Percentiles rank a stretch among this genome's conserved stretches.
Evolutionary conservation across 768 basidiomycete genomes (phyloP).

Genomic region (Amanita pseudoporphyria): DNA sequence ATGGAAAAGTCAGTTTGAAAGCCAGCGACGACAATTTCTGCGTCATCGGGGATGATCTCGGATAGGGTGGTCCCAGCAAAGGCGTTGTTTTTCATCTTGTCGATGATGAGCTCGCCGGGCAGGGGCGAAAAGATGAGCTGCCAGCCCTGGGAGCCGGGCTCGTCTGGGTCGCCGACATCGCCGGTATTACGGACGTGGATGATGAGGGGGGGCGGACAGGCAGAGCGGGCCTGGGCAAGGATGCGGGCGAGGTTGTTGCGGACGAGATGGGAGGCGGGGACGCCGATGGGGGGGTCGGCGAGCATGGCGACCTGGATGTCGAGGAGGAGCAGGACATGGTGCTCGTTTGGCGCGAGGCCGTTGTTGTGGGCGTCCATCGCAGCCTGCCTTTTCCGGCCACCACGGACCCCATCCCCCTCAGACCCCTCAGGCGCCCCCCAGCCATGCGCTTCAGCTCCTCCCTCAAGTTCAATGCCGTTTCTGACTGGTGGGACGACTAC

Average conservation of each 20-base stretch:
- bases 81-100: constrained; percentile 65
- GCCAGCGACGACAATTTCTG: constrained; percentile 58
- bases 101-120: constrained; percentile 42
- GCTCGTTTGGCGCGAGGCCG: background rate
- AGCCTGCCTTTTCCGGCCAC: no score
- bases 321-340: constrained; percentile 47
- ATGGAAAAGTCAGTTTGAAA: constrained; percentile 62
- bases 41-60: constrained; percentile 37
- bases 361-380: no score
- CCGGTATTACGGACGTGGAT: constrained; percentile 63
- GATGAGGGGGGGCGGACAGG: constrained; percentile 41
- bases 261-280: constrained; percentile 35
- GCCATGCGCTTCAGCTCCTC: constrained; percentile 47
- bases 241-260: constrained; percentile 39
- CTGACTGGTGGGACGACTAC: constrained; percentile 92
- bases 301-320: constrained; percentile 49
- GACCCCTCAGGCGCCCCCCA: no score
- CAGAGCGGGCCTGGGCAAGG: constrained; percentile 40
- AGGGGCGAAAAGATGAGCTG: constrained; percentile 45
- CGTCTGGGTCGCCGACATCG: constrained; percentile 51
- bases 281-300: constrained; percentile 34
- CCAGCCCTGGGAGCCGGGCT: constrained; percentile 48
- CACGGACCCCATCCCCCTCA: no score
- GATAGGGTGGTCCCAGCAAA: constrained; percentile 50
- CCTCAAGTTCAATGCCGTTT: constrained; percentile 83